Base-by-base conservation (phyloP, 164 flowering plant genomes). In the Chimonanthus salicifolius region DNA sequence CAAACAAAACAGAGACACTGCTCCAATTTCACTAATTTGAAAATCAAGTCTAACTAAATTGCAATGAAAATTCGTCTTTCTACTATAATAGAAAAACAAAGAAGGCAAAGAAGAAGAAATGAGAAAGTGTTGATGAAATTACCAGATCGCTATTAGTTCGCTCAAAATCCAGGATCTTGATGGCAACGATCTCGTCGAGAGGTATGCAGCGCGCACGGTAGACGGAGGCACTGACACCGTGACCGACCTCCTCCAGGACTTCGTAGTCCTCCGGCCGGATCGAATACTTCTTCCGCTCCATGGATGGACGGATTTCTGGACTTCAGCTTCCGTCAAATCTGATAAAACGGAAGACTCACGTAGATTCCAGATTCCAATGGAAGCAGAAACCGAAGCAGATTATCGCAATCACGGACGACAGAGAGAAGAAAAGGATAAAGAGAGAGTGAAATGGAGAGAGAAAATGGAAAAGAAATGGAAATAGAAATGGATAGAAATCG, bases 131-230 rank as follows among this genome's bases (percentile, higher is more conserved):
- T 54, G 16, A 3, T 18, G 18, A 62, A 67, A 4, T 78, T 82
- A 91, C 97, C 89, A 91, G 85, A 87, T 92, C 92, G 71, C 84
- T 68, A 45, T 88, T 91, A 20, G 76, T 76, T 5, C 94, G 85
- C 77, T 94, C 97, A 69, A 91, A 90, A 80, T 94, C 99, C 18
- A 94, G 90, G 49, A 92, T 90, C 81, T 94, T 92, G 78, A 94
- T 85, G 3, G 99, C 97, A 5, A 94, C 95, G 58, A 87, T 51
- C 85, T 91, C 95, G 64, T 89, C 69, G 65, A 84, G 73, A 15
- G 94, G 85, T 6, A 80, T 51, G 71, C 97, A 94, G 7, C 85
- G 77, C 6, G 99, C 92, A 4, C 97, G 95, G 73, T 82, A 85
- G 45, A 94, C 97, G 3, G 88, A 74, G 16, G 97, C 97, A 74